phyloP scores from a whole-genome alignment of 768 basidiomycete species.

The Trametes sanguinea region DNA sequence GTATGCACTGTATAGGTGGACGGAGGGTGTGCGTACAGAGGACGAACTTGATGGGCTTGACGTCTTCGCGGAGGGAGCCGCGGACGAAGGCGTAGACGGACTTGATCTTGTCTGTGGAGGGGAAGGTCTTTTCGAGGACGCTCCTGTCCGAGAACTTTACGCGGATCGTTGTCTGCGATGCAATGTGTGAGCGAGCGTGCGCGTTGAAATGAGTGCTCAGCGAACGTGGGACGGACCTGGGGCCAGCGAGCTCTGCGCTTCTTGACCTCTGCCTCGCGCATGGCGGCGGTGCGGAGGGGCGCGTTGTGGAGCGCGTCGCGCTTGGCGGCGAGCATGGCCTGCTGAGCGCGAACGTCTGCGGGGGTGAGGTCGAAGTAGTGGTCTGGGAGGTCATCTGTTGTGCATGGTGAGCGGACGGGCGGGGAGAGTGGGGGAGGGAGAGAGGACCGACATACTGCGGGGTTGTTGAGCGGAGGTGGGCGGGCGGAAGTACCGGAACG shows the following conservation, averaged over 20 bases:
- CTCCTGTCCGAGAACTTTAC: conserved; percentile 81
- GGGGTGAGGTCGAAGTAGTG: conserved; percentile 73
- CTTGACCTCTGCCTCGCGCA: conserved; percentile 62
- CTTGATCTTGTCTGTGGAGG: conserved; percentile 77
- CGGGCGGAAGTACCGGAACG: conserved; percentile 27
- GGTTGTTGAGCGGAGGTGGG: conserved; percentile 21
- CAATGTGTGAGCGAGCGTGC: neutral
- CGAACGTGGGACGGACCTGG: conserved; percentile 46
- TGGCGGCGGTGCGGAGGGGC: conserved; percentile 65
- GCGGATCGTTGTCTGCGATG: conserved; percentile 72
- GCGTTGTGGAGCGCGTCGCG: conserved; percentile 66
- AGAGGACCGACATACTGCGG: conserved; percentile 19
- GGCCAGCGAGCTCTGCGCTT: conserved; percentile 72
- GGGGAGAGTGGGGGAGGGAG: neutral
- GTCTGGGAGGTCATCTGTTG: conserved; percentile 59
- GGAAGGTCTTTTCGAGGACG: conserved; percentile 76
- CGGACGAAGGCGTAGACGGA: conserved; percentile 86
- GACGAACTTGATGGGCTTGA: conserved; percentile 78
- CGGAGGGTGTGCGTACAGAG: conserved; percentile 58
- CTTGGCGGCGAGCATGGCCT: conserved; percentile 60
- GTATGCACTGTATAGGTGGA: neutral
- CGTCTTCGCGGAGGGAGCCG: conserved; percentile 67
- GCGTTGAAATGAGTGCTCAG: neutral
- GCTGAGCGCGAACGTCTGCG: conserved; percentile 70
- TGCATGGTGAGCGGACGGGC: neutral